Percentiles rank a stretch among this genome's conserved stretches.
These are phyloP conservation scores for Leccinum boreale DNA, from an alignment of 768 basidiomycete genomes.

Conservation along the genomic window DNA sequence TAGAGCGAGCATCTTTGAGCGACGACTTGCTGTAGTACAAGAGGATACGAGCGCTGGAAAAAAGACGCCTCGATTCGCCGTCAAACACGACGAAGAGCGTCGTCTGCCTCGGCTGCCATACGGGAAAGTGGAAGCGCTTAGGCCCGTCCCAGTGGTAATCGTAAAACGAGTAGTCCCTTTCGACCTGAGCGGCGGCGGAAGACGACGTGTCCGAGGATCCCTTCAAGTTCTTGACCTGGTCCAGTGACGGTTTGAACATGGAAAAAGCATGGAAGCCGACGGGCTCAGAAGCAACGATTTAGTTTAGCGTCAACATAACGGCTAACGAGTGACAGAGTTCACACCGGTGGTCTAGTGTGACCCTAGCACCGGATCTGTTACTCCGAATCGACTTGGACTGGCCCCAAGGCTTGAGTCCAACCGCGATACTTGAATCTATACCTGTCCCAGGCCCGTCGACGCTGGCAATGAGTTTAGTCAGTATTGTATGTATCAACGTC, in stretches of 20 bases:
- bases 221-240: background rate
- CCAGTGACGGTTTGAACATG: background rate
- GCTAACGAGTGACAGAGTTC: background rate
- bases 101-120: constrained; percentile 25
- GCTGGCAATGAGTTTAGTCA: background rate
- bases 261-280: background rate
- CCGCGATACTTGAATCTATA: background rate
- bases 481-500: too few species aligned
- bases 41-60: constrained; percentile 20
- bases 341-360: background rate
- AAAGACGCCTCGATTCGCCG: constrained; percentile 16
- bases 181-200: background rate
- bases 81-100: constrained; percentile 23
- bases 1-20: constrained; percentile 7
- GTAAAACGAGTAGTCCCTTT: constrained; percentile 9
- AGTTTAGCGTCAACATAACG: background rate
- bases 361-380: background rate
- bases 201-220: background rate
- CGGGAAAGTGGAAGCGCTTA: constrained; percentile 16
- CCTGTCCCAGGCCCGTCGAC: background rate
- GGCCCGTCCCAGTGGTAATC: constrained; percentile 25
- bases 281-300: background rate
- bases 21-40: constrained; percentile 13
- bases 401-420: background rate
- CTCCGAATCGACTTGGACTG: background rate